Conservation (phyloP, 2,329 filamentous ascomycete species). For the Sordariomycetes sp. region DNA sequence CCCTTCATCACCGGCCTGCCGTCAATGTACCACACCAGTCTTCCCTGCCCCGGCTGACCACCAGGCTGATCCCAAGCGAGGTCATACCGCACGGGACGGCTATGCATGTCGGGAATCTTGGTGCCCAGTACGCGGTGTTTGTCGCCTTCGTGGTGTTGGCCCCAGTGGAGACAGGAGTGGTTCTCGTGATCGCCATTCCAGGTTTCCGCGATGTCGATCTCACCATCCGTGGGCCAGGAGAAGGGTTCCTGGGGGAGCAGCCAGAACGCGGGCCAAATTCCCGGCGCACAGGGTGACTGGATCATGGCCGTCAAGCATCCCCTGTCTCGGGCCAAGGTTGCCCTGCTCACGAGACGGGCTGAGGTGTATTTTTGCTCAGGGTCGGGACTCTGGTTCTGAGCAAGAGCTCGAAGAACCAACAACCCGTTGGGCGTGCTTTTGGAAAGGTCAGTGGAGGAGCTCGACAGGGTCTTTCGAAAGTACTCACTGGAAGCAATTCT, state of each 20-base stretch:
- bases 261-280: conserved; percentile 56
- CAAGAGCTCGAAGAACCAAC: conserved; percentile 43
- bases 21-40: conserved; percentile 51
- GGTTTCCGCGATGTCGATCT: conserved; percentile 52
- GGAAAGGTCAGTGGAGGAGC: background rate
- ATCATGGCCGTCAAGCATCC: conserved; percentile 44
- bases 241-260: conserved; percentile 49
- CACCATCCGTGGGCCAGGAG: conserved; percentile 48
- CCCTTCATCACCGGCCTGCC: conserved; percentile 48
- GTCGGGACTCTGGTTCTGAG: conserved; percentile 19
- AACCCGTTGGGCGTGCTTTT: conserved; percentile 34
- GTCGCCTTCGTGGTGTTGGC: conserved; percentile 41
- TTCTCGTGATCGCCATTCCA: conserved; percentile 50
- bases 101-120: conserved; percentile 35
- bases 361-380: conserved; percentile 39
- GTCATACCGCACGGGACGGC: conserved; percentile 38
- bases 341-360: conserved; percentile 43
- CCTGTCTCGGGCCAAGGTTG: conserved; percentile 38
- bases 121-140: conserved; percentile 49
- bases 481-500: conserved; percentile 42
- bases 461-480: background rate
- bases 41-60: conserved; percentile 30
- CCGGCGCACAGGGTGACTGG: conserved; percentile 40
- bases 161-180: conserved; percentile 51
- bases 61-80: conserved; percentile 45